phyloP scores from a whole-genome alignment of 768 basidiomycete species.

The Arthromyces matolae region DNA sequence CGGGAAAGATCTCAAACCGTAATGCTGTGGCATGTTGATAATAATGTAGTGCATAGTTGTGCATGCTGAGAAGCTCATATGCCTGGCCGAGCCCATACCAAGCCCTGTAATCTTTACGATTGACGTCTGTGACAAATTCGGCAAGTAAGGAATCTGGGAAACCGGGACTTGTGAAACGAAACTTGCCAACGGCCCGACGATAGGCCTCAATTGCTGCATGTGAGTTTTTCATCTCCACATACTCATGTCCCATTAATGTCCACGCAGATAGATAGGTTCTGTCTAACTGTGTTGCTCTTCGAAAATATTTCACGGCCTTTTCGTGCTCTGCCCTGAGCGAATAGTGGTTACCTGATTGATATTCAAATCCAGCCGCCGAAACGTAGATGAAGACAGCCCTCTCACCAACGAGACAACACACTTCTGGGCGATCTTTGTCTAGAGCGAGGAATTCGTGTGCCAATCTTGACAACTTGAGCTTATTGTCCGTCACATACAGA shows the following conservation, averaged over 20 bases:
- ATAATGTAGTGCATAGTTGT: slow-evolving; percentile 92
- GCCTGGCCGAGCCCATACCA: slow-evolving; percentile 99
- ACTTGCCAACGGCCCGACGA: slow-evolving; percentile 83
- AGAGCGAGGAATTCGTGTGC: slow-evolving; percentile 88
- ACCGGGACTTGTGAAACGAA: not conserved
- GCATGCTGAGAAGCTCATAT: slow-evolving; percentile 96
- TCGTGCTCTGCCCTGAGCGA: slow-evolving; percentile 91
- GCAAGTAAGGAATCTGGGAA: not conserved
- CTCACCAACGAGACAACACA: slow-evolving; percentile 93
- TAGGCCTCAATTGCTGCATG: slow-evolving; percentile 99
- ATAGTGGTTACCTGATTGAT: slow-evolving; percentile 85
- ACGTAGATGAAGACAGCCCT: slow-evolving; percentile 10
- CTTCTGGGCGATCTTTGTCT: slow-evolving; percentile 93
- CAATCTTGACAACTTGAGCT: slow-evolving; percentile 81
- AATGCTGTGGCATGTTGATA: slow-evolving; percentile 94
- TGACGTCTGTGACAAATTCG: slow-evolving; percentile 68
- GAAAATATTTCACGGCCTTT: slow-evolving; percentile 94
- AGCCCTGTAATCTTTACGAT: slow-evolving; percentile 93
- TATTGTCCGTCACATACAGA: slow-evolving; percentile 90
- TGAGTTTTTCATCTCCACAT: slow-evolving; percentile 98
- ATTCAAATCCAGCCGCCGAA: not conserved
- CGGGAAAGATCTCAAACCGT: slow-evolving; percentile 43
- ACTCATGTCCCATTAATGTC: slow-evolving; percentile 99
- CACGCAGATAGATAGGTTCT: slow-evolving; percentile 94
- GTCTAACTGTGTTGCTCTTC: slow-evolving; percentile 91